Base-by-base conservation (phyloP, 768 basidiomycete genomes). In the Tephrocybe sp. region DNA sequence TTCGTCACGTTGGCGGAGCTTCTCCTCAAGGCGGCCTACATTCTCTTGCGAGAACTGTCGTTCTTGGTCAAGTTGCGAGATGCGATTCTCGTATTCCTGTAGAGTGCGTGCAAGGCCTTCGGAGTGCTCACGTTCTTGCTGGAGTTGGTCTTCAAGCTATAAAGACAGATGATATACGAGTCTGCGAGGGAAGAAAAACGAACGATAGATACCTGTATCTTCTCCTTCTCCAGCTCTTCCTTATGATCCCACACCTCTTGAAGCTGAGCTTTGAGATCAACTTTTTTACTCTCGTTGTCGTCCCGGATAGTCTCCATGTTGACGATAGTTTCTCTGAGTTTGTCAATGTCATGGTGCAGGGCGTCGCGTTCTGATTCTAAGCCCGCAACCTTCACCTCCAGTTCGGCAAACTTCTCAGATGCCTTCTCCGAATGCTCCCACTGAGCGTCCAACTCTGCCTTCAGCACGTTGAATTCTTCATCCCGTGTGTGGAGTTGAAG, bases 391-490 rank as follows among this genome's bases (percentile, higher is more conserved):
- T 72, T 72, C 48, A 63, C 68, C 61, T 66, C 65, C 30, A 81
- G 63, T 25, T 63, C 63, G 28, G 71, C 62, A 8, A 79, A 69
- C 58, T 69, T 72, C 56, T 84, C 83, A n/a, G 71, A 68, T 12
- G 71, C 66, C 52, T 71, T 70, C 67, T 88, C 85, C 7, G 86
- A 82, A 50, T 81, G 71, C 28, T 73, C 70, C 87, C 87, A 89
- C 66, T 89, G 87, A 9, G 82, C 80, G 59, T 89, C 84, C 26
- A 89, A 63, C 66, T 91, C 87, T 0, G 65, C 62, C 62, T 84
- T 84, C 56, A 88, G 66, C 20, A 79, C 69, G 6, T 50, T 63
- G 38, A 72, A 69, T 53, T 80, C 77, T 23, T 77, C 74, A 12
- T 79, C 73, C 40, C 73, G 69, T 7, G 67, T 63, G 34, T 68